Percentiles rank a stretch among this genome's conserved stretches.
Evolutionary conservation across 257 asterid species (phyloP).

Genomic region (Verbena officinalis): DNA sequence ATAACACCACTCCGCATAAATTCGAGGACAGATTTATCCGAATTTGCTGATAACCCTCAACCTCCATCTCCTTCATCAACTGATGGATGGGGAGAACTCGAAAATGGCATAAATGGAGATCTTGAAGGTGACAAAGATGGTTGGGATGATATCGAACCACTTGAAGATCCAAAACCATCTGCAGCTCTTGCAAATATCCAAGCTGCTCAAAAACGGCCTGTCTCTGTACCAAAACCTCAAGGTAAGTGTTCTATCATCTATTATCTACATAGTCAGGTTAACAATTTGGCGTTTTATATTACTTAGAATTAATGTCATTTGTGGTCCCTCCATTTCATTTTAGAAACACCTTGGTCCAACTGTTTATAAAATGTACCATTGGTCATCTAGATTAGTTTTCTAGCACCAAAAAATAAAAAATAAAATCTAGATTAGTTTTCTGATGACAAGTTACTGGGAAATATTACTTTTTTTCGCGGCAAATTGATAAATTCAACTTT

Average conservation of each 20-base stretch:
- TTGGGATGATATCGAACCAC: conserved; percentile 96
- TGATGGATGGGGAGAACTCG: conserved; percentile 98
- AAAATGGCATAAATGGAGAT: conserved; percentile 68
- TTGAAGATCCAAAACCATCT: conserved; percentile 74
- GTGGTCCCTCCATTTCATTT: too few relatives aligned
- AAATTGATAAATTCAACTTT: too few relatives aligned
- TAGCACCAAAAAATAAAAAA: too few relatives aligned
- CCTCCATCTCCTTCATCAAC: conserved; percentile 78
- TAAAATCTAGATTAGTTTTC: too few relatives aligned
- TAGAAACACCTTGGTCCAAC: too few relatives aligned
- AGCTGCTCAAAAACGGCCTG: conserved; percentile 92
- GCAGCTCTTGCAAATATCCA: conserved; percentile 82
- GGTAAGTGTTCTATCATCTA: conserved; percentile 45
- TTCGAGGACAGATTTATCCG: conserved; percentile 54
- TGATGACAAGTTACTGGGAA: too few relatives aligned
- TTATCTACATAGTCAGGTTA: background rate
- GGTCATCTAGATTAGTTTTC: too few relatives aligned
- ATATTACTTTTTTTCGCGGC: too few relatives aligned
- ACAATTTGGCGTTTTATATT: background rate
- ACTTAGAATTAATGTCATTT: too few relatives aligned
- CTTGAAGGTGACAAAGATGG: conserved; percentile 66
- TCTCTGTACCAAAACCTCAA: conserved; percentile 67
- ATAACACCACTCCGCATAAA: conserved; percentile 50
- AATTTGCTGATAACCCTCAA: conserved; percentile 51
- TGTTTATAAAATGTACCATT: too few relatives aligned